Conservation (phyloP, 768 basidiomycete genomes). For the Filobasidium wieringae region DNA sequence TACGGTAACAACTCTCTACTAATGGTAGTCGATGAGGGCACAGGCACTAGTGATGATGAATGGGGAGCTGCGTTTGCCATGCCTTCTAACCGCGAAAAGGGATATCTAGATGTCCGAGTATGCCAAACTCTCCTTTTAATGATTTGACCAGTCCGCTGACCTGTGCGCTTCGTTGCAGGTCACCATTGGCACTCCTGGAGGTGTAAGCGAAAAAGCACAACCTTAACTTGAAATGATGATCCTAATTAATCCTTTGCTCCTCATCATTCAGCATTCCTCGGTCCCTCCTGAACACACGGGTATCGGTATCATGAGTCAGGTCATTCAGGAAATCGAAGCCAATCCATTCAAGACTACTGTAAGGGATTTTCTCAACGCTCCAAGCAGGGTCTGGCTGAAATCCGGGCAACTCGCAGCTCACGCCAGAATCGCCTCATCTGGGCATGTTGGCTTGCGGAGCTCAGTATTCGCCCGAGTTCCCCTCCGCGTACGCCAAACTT, state of each 20-base stretch:
- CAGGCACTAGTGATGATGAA: slow-evolving; percentile 42
- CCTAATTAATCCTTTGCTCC: no score
- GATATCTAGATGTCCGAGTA: slow-evolving; percentile 19
- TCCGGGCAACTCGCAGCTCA: not conserved
- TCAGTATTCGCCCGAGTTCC: slow-evolving; percentile 50
- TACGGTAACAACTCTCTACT: slow-evolving; percentile 65
- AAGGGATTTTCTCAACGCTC: not conserved
- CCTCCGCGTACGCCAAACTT: slow-evolving; percentile 44
- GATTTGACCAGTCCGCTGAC: slow-evolving; percentile 3
- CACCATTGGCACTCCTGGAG: not conserved
- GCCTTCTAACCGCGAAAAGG: slow-evolving; percentile 40
- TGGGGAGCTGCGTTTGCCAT: slow-evolving; percentile 29
- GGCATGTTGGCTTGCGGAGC: slow-evolving; percentile 54
- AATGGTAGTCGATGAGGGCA: slow-evolving; percentile 78
- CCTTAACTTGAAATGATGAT: slow-evolving; percentile 10
- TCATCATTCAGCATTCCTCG: slow-evolving; percentile 51
- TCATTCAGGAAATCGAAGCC: slow-evolving; percentile 58
- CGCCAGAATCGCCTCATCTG: slow-evolving; percentile 32
- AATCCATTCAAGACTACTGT: slow-evolving; percentile 44
- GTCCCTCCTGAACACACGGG: slow-evolving; percentile 69
- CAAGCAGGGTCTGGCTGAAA: not conserved
- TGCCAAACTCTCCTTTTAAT: not conserved
- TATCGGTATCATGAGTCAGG: slow-evolving; percentile 63
- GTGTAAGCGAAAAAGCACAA: no score
- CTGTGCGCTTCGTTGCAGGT: slow-evolving; percentile 17